Evolutionary conservation across 805 yeast genomes (phyloP).

Genomic region (Kodamaea leandrae): DNA sequence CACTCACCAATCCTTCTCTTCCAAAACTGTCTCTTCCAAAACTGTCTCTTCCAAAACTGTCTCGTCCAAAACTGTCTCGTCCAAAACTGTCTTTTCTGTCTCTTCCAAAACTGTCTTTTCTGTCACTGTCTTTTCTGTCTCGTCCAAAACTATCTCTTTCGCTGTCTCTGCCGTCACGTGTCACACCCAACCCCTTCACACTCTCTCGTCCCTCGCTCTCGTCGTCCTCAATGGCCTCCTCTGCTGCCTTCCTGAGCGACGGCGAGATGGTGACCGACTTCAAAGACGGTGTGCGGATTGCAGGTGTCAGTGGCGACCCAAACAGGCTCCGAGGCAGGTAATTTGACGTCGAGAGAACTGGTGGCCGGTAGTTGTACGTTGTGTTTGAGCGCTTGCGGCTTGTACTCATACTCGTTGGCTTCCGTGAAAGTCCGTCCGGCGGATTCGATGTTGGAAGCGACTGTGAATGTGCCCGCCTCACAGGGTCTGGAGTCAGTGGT

Average conservation of each 20-base stretch:
- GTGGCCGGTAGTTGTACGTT: slow-evolving; percentile 18
- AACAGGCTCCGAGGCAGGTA: slow-evolving; percentile 13
- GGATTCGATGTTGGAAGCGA: slow-evolving; percentile 25
- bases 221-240: slow-evolving; percentile 9
- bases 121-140: background rate
- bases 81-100: too few species aligned
- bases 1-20: too few species aligned
- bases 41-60: too few species aligned
- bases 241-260: slow-evolving; percentile 16
- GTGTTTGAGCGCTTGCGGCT: slow-evolving; percentile 24
- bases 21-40: too few species aligned
- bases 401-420: background rate
- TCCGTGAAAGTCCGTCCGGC: slow-evolving; percentile 6
- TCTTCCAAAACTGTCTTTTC: background rate
- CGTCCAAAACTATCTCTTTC: background rate
- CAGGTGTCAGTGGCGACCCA: slow-evolving; percentile 15
- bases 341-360: slow-evolving; percentile 5
- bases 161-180: background rate
- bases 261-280: slow-evolving; percentile 41
- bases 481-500: background rate
- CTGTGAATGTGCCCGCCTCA: slow-evolving; percentile 30
- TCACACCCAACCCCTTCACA: background rate
- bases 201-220: background rate
- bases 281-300: slow-evolving; percentile 32
- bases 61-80: too few species aligned